A percentile compares a stretch with the other conserved stretches of the same genome.
Conservation (phyloP, 2,329 filamentous ascomycete genomes). For the Penicillium nordicum region DNA sequence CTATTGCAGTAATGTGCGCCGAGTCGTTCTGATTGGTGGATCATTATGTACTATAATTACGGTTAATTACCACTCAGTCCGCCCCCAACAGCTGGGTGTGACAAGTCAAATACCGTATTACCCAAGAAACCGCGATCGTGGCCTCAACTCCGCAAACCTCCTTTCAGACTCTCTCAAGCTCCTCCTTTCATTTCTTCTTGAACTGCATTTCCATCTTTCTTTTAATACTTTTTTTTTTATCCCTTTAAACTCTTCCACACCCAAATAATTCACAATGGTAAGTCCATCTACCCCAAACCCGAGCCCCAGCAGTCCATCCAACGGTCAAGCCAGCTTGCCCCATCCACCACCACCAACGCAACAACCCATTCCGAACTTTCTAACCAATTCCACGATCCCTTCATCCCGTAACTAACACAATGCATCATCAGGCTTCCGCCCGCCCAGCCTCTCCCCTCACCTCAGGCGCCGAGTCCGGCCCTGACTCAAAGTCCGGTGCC, state of each 20-base stretch:
- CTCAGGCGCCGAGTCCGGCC: conserved; percentile 45
- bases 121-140: conserved; percentile 28
- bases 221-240: background rate
- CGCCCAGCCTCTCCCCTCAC: conserved; percentile 44
- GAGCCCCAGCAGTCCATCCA: background rate
- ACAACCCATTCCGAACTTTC: conserved; percentile 6
- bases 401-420: conserved; percentile 3
- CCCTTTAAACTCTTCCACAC: conserved; percentile 7
- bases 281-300: conserved; percentile 1
- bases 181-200: conserved; percentile 8
- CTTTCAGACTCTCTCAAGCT: conserved; percentile 12
- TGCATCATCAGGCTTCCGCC: conserved; percentile 33
- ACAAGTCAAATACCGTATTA: conserved; percentile 20
- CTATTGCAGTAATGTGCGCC: background rate
- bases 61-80: background rate
- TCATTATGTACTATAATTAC: conserved; percentile 7
- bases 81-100: background rate
- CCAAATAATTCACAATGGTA: conserved; percentile 24
- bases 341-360: conserved; percentile 4
- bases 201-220: conserved; percentile 4
- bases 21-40: conserved; percentile 7
- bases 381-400: background rate
- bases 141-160: conserved; percentile 28
- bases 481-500: conserved; percentile 44
- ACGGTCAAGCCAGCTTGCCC: conserved; percentile 5